Conservation (phyloP, 768 basidiomycete species). For the Strobilomyces dryophilus region DNA sequence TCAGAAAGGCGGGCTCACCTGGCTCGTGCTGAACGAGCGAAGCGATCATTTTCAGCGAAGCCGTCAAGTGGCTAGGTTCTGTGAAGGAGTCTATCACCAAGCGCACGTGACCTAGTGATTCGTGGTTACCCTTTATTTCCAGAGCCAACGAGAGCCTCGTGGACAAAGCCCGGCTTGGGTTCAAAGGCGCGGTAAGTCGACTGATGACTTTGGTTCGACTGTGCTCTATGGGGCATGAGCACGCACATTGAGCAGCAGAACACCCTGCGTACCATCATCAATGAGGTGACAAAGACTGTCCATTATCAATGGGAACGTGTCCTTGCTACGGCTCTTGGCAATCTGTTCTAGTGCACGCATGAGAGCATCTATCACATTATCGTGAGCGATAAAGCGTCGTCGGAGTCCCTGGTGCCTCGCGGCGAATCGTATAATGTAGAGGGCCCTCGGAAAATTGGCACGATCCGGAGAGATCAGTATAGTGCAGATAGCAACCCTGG, state of each 20-base stretch:
- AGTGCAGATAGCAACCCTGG: neutral
- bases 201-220: neutral
- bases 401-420: neutral
- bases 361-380: neutral
- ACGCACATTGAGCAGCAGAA: neutral
- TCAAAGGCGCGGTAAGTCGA: neutral
- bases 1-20: neutral
- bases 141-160: neutral
- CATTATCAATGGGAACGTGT: neutral
- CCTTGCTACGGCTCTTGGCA: neutral
- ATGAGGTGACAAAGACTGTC: neutral
- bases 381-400: neutral
- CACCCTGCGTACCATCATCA: neutral
- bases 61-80: neutral
- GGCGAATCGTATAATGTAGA: neutral
- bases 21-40: neutral
- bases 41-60: constrained; percentile 2
- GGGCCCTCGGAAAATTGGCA: neutral
- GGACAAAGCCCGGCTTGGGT: neutral
- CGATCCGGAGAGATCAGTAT: neutral
- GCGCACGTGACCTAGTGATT: neutral
- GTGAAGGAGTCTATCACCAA: neutral
- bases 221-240: neutral
- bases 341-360: neutral
- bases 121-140: neutral